phyloP scores from a whole-genome alignment of 1,284 basidiomycete genomes.

The Ceratobasidium sp. region DNA sequence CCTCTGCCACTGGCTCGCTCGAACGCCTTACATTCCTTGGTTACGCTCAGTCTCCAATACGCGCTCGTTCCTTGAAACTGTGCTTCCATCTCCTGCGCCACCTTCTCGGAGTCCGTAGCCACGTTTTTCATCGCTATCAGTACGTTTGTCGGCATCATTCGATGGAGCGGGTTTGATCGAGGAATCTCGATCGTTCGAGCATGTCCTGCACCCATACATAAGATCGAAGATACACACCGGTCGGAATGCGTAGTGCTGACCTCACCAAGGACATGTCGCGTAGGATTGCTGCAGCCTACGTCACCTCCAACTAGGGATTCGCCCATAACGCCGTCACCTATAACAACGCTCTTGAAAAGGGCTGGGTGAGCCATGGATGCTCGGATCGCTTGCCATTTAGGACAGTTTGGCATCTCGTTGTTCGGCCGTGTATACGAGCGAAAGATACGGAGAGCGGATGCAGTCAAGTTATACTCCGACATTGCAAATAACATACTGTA shows the following conservation, averaged over 20 bases:
- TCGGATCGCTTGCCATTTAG: neutral
- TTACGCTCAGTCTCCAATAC: neutral
- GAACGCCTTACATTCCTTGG: no score
- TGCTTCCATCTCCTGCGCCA: no score
- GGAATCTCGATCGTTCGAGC: neutral
- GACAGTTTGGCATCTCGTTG: neutral
- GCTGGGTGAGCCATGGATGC: constrained; percentile 1
- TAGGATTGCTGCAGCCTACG: no score
- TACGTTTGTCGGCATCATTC: neutral
- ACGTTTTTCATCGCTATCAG: no score
- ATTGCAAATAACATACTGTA: no score
- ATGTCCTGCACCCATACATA: constrained; percentile 1
- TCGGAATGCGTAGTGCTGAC: neutral
- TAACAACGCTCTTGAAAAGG: neutral
- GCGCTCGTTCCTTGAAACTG: no score
- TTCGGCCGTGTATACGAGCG: neutral
- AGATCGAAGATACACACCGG: neutral
- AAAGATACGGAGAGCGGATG: no score
- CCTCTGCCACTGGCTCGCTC: neutral
- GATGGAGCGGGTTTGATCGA: neutral
- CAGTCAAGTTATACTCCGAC: no score
- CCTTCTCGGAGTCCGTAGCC: no score
- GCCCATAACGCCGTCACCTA: neutral
- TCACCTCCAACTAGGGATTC: constrained; percentile 15
- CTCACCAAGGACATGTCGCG: neutral